Percentiles rank a stretch among this genome's conserved stretches.
Evolutionary conservation across 2,329 filamentous ascomycete species (phyloP).

Genomic region (Rasamsonia emersonii): DNA sequence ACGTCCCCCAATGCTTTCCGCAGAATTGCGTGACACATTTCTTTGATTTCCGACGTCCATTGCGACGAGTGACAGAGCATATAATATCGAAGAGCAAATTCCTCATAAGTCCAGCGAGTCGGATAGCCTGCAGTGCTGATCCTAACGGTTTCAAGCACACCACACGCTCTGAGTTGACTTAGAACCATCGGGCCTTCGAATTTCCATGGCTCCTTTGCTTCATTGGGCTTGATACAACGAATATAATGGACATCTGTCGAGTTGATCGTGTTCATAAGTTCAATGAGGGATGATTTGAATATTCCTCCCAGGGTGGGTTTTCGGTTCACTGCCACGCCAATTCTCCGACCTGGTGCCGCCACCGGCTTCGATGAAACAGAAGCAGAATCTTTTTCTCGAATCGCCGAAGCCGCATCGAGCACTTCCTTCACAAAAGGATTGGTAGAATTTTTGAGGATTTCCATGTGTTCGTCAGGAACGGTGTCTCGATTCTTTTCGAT

Average conservation of each 20-base stretch:
- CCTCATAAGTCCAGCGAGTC: slow-evolving; percentile 96
- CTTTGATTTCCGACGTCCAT: slow-evolving; percentile 88
- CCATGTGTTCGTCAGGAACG: slow-evolving; percentile 96
- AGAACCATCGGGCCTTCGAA: slow-evolving; percentile 99
- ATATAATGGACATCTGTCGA: slow-evolving; percentile 99
- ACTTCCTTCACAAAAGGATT: slow-evolving; percentile 82
- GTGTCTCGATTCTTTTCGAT: slow-evolving; percentile 99
- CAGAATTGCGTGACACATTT: slow-evolving; percentile 90
- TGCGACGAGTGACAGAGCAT: slow-evolving; percentile 85
- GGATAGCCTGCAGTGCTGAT: slow-evolving; percentile 97
- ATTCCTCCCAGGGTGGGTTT: slow-evolving; percentile 97
- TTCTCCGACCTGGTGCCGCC: slow-evolving; percentile 64
- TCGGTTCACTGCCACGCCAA: slow-evolving; percentile 84
- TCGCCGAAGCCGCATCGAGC: slow-evolving; percentile 72
- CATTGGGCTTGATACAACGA: slow-evolving; percentile 97
- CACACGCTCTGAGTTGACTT: slow-evolving; percentile 91
- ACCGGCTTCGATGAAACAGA: slow-evolving; percentile 65
- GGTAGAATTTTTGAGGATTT: slow-evolving; percentile 72
- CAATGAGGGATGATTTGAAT: slow-evolving; percentile 96
- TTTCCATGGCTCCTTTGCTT: slow-evolving; percentile 92
- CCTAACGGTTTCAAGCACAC: slow-evolving; percentile 95
- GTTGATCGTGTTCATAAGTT: slow-evolving; percentile 96
- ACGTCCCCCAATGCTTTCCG: slow-evolving; percentile 76
- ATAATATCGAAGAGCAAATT: slow-evolving; percentile 95
- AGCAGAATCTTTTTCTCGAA: slow-evolving; percentile 76